Base-by-base conservation (phyloP, 2,329 filamentous ascomycete genomes). In the Gaeumannomyces sp. region DNA sequence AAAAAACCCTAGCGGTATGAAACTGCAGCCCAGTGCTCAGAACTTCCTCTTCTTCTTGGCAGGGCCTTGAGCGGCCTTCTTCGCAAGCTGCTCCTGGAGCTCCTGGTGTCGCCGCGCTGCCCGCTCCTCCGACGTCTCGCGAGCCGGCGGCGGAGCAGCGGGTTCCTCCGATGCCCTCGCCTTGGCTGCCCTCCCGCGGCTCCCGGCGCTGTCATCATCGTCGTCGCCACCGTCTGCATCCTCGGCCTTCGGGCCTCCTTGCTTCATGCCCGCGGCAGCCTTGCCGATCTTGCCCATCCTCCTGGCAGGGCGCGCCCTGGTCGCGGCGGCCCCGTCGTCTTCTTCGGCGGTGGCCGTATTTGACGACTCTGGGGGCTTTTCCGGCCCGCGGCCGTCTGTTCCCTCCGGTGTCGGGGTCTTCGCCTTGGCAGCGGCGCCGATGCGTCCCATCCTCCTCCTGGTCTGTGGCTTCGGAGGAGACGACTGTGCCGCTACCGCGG, bases 21-120 rank as follows among this genome's bases (percentile, higher is more conserved):
- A 19, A 38, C 14, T 16, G 3, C 35, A 19, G 5, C 14, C 2
- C 13, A 4, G 5, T 38, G 14, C 8, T 70, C 71, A 86, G 67
- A 86, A 86, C 62, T 78, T 82, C 59, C 84, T 76, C 73, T 84
- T 86, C 76, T 86, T 86, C 72, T 80, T 83, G 8, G 75, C 77
- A 5, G 84, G 84, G 1, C 79, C 80, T 25, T 78, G 78, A 0
- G 80, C 77, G 3, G 78, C 78, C 69, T 82, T 83, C 66, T 72
- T 79, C 67, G 84, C 79, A 19, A 84, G 72, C 50, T 85, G 81
- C 65, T 74, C 77, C 64, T 82, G 79, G 33, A 84, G 72, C 68
- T 85, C 81, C n/a, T 78, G 76, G 62, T 83, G 77, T 66, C 79
- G 81, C 50, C 81, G 76, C 65, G 83, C 79, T 3, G 82, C 81